Conservation (phyloP, 73 alveolate genomes). For the Symbiodinium pilosum region DNA sequence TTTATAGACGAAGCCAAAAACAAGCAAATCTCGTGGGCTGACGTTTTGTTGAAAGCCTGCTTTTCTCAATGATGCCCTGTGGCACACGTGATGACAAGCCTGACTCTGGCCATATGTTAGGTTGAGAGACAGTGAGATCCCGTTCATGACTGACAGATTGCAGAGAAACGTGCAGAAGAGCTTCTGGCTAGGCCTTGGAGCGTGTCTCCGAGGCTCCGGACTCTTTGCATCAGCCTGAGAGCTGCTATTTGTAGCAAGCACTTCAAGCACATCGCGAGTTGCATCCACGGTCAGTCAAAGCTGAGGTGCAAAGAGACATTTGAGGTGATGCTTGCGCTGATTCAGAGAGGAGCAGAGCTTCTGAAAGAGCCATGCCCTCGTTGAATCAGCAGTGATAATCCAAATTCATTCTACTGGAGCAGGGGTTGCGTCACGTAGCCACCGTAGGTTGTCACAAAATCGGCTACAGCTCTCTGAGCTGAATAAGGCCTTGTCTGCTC, state of each 20-base stretch:
- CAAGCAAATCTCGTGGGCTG: no score
- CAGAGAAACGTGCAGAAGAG: no score
- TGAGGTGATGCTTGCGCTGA: conserved; percentile 80
- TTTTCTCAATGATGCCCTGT: no score
- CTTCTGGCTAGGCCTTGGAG: conserved; percentile 88
- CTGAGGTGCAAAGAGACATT: conserved; percentile 90
- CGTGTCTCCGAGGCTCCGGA: conserved; percentile 53
- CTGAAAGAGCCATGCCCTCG: conserved; percentile 55
- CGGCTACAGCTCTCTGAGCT: conserved; percentile 79
- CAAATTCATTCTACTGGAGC: no score
- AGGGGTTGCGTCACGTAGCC: no score
- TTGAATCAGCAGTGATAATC: no score
- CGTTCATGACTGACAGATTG: no score
- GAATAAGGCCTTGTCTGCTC: conserved; percentile 36
- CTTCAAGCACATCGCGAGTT: neutral
- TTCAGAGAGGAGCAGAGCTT: conserved; percentile 86
- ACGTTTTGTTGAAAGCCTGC: no score
- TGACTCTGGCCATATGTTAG: no score
- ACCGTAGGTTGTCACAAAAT: conserved; percentile 54
- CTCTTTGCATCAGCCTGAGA: neutral
- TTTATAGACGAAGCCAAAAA: no score
- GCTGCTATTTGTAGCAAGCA: neutral
- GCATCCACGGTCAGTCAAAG: neutral
- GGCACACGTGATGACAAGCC: no score
- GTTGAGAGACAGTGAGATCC: no score